Evolutionary conservation across 2,329 filamentous ascomycete genomes (phyloP).

Genomic region (Alternaria tenuissima): DNA sequence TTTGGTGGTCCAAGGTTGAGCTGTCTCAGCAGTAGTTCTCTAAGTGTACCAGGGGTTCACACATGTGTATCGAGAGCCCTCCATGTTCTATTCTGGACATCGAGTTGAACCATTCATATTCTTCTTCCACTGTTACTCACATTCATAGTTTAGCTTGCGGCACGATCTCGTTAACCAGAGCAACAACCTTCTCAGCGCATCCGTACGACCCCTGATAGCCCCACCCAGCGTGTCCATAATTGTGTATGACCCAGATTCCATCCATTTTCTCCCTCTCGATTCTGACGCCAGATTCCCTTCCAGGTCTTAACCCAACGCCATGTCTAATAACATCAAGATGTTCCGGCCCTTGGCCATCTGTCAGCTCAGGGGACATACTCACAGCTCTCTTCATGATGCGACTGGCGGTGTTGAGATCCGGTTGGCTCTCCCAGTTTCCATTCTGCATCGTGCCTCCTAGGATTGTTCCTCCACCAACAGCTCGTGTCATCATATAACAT

Average conservation of each 20-base stretch:
- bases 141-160: not conserved
- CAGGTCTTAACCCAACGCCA: slow-evolving; percentile 81
- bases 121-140: not conserved
- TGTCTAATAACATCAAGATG: slow-evolving; percentile 74
- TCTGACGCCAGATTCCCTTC: slow-evolving; percentile 74
- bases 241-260: slow-evolving; percentile 74
- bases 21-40: slow-evolving; percentile 38
- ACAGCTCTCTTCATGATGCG: slow-evolving; percentile 86
- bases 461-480: slow-evolving; percentile 76
- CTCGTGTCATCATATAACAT: slow-evolving; percentile 82
- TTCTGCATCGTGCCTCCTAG: slow-evolving; percentile 83
- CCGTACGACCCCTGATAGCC: slow-evolving; percentile 66
- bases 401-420: slow-evolving; percentile 76
- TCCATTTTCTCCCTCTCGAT: slow-evolving; percentile 73
- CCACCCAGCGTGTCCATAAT: slow-evolving; percentile 80
- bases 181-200: slow-evolving; percentile 31
- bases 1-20: slow-evolving; percentile 66
- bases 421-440: slow-evolving; percentile 77
- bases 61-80: not conserved
- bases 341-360: slow-evolving; percentile 74
- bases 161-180: not conserved
- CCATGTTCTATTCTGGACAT: not conserved
- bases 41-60: not conserved
- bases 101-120: not conserved
- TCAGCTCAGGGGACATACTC: slow-evolving; percentile 68